Percentiles rank a stretch among this genome's conserved stretches.
phyloP scores from a whole-genome alignment of 805 yeast genomes.

The Pichia gijzeniarum region DNA sequence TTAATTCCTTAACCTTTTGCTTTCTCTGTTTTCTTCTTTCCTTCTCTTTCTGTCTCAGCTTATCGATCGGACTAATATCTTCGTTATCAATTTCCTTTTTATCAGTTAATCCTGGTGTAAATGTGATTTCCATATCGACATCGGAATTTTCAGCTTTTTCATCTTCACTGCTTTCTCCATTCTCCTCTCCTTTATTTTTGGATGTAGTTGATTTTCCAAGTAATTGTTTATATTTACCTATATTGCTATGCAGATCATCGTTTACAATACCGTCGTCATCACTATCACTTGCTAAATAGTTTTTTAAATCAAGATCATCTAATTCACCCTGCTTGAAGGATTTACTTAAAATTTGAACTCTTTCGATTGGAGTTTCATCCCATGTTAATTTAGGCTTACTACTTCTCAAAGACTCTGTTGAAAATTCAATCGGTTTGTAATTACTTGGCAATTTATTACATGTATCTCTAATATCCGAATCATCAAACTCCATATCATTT shows the following conservation, averaged over 20 bases:
- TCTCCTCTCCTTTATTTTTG: neutral
- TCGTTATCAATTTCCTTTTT: constrained; percentile 33
- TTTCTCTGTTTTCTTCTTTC: constrained; percentile 85
- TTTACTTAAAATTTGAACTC: constrained; percentile 66
- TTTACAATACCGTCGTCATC: constrained; percentile 48
- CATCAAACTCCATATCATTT: constrained; percentile 84
- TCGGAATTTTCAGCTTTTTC: constrained; percentile 31
- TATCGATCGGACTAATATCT: constrained; percentile 72
- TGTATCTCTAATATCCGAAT: constrained; percentile 56
- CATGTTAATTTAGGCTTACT: constrained; percentile 94
- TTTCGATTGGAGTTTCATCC: constrained; percentile 97
- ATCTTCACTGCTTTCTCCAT: too few relatives aligned
- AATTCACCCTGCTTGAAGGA: constrained; percentile 85
- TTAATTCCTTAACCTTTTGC: constrained; percentile 62
- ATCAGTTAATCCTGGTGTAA: constrained; percentile 66
- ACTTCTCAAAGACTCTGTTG: constrained; percentile 93
- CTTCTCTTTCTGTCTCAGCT: constrained; percentile 79
- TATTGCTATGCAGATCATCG: constrained; percentile 31
- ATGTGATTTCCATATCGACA: constrained; percentile 92
- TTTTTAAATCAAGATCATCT: constrained; percentile 86
- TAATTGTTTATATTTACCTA: constrained; percentile 50
- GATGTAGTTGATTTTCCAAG: neutral
- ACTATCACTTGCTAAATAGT: constrained; percentile 79
- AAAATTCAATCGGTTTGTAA: constrained; percentile 74
- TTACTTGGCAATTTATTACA: constrained; percentile 68